Conservation (phyloP, 306 rosid species). For the Begonia loranthoides region DNA sequence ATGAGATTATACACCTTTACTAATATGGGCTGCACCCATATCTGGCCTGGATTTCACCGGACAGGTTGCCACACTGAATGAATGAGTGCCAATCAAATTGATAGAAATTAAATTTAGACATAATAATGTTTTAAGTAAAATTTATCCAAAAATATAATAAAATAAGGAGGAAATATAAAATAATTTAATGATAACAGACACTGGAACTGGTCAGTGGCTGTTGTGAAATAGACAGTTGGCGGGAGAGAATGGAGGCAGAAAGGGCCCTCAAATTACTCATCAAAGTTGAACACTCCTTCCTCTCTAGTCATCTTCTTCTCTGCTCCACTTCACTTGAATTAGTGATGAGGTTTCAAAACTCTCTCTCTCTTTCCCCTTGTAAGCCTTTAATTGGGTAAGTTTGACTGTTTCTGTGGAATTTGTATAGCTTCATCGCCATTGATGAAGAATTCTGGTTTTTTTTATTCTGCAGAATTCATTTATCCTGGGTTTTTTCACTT, state of each 20-base stretch:
- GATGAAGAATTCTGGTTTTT: too few relatives aligned
- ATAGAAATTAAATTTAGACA: too few relatives aligned
- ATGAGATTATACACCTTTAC: too few relatives aligned
- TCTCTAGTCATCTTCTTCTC: conserved; percentile 23
- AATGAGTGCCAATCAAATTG: too few relatives aligned
- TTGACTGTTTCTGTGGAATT: background rate
- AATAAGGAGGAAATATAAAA: conserved; percentile 6
- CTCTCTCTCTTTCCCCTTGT: conserved; percentile 13
- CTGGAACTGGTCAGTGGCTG: conserved; percentile 27
- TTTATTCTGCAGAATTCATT: too few relatives aligned
- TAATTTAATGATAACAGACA: conserved; percentile 12
- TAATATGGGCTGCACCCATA: too few relatives aligned
- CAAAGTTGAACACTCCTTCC: conserved; percentile 11
- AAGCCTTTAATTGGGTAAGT: background rate
- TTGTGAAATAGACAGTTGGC: conserved; percentile 14
- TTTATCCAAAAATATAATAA: too few relatives aligned
- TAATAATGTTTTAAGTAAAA: too few relatives aligned
- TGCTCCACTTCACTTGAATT: conserved; percentile 13
- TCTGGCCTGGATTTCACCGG: too few relatives aligned
- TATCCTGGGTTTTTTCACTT: too few relatives aligned
- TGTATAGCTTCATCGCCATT: background rate
- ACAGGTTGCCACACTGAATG: too few relatives aligned
- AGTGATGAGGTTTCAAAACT: conserved; percentile 5
- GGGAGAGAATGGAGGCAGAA: conserved; percentile 15
- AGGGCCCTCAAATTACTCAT: conserved; percentile 18